Conservation (phyloP, 2,329 filamentous ascomycete genomes). For the Cladobotryum mycophilum region DNA sequence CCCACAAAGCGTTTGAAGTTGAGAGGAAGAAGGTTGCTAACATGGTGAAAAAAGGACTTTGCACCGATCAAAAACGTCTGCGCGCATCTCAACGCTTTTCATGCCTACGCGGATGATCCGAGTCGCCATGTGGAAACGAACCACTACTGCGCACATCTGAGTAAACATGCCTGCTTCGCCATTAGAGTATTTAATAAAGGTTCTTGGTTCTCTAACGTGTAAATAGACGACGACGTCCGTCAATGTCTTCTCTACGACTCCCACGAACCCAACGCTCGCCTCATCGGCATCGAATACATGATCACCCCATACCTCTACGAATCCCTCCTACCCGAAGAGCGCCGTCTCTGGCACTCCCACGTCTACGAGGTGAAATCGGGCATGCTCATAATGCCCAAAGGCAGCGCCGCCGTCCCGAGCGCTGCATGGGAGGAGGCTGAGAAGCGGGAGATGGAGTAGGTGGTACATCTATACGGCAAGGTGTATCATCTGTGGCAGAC, state of each 20-base stretch:
- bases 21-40: neutral
- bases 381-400: constrained; percentile 72
- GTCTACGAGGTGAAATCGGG: constrained; percentile 70
- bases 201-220: neutral
- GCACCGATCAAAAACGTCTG: constrained; percentile 68
- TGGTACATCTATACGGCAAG: constrained; percentile 73
- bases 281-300: constrained; percentile 89
- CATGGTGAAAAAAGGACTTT: constrained; percentile 46
- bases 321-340: constrained; percentile 59
- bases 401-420: constrained; percentile 44
- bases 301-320: constrained; percentile 64
- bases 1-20: neutral
- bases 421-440: constrained; percentile 68
- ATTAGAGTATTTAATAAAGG: neutral
- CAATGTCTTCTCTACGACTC: constrained; percentile 84
- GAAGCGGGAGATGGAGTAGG: constrained; percentile 71
- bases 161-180: constrained; percentile 16
- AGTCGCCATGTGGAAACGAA: constrained; percentile 67
- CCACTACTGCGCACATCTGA: constrained; percentile 79
- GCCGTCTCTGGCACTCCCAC: constrained; percentile 73
- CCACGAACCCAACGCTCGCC: constrained; percentile 56
- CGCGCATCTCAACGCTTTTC: constrained; percentile 81
- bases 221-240: constrained; percentile 54
- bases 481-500: constrained; percentile 83
- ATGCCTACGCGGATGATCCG: constrained; percentile 70